A percentile compares a stretch with the other conserved stretches of the same genome.
Conservation (phyloP, 208 protist species). For the Trypanosoma vivax region DNA sequence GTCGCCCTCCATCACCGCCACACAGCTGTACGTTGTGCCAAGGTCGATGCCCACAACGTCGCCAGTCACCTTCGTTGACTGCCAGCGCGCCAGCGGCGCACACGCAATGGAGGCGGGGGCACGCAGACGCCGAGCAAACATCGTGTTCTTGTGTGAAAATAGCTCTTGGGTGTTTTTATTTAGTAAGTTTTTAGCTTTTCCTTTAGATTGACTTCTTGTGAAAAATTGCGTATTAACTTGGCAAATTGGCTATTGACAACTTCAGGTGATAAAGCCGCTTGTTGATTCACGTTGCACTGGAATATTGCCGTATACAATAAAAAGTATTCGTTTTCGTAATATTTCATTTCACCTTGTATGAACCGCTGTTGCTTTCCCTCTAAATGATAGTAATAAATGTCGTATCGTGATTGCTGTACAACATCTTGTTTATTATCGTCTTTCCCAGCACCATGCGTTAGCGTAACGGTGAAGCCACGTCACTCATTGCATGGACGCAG, state of each 20-base stretch:
- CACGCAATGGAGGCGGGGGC: conserved; percentile 19
- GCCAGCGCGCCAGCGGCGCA: conserved; percentile 31
- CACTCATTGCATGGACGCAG: no score
- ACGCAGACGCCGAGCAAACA: conserved; percentile 59
- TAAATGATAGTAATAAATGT: no score
- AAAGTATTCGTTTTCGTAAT: background rate
- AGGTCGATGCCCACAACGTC: conserved; percentile 3
- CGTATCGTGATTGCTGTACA: no score
- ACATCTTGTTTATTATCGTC: no score
- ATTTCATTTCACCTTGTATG: background rate
- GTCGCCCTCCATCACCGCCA: conserved; percentile 3
- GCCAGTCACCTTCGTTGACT: conserved; percentile 65
- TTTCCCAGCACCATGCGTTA: no score
- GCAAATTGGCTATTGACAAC: no score
- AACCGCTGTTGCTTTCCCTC: no score
- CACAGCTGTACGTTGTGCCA: conserved; percentile 3
- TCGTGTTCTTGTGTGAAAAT: background rate
- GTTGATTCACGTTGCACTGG: background rate
- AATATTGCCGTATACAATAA: background rate
- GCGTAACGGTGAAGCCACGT: no score
- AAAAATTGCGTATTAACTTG: no score
- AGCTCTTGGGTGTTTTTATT: background rate
- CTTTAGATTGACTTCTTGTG: background rate
- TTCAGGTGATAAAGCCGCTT: no score
- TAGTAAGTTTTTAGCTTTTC: no score